Evolutionary conservation across 202 grass and related monocot species (phyloP).

Genomic region (Setaria italica): DNA sequence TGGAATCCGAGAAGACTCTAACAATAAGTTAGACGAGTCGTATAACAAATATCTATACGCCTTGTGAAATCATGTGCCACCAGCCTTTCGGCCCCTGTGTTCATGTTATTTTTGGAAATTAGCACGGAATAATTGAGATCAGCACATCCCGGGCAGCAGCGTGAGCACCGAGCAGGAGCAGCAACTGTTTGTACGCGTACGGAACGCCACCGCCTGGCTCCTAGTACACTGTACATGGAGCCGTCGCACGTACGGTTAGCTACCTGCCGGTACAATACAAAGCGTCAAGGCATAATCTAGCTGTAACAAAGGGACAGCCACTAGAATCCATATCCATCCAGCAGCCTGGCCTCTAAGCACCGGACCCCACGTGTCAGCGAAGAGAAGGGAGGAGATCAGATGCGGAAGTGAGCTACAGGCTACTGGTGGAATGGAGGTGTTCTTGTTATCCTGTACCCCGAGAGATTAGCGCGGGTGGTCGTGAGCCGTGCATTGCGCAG

Average conservation of each 20-base stretch:
- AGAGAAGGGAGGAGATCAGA: neutral
- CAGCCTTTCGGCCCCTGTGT: too few relatives aligned
- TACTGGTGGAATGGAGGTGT: neutral
- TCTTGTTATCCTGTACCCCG: too few relatives aligned
- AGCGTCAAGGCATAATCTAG: constrained; percentile 20
- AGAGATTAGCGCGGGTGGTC: neutral
- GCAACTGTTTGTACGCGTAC: neutral
- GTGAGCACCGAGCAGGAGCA: neutral
- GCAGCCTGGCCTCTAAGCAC: too few relatives aligned
- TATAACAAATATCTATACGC: too few relatives aligned
- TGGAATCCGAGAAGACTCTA: neutral
- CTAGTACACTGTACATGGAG: neutral
- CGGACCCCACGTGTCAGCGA: neutral
- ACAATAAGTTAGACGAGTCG: neutral
- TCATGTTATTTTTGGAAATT: neutral
- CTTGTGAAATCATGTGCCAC: neutral
- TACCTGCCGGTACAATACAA: neutral
- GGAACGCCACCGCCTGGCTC: constrained; percentile 16
- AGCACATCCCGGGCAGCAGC: neutral
- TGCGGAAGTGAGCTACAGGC: too few relatives aligned
- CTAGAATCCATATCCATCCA: neutral
- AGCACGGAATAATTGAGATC: constrained; percentile 15
- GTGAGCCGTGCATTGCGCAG: too few relatives aligned
- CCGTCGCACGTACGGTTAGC: neutral
- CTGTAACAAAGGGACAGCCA: neutral